A percentile compares a stretch with the other conserved stretches of the same genome.
These are phyloP conservation scores for Angophora floribunda DNA, from an alignment of 345 rosid species.

Conservation along the genomic window DNA sequence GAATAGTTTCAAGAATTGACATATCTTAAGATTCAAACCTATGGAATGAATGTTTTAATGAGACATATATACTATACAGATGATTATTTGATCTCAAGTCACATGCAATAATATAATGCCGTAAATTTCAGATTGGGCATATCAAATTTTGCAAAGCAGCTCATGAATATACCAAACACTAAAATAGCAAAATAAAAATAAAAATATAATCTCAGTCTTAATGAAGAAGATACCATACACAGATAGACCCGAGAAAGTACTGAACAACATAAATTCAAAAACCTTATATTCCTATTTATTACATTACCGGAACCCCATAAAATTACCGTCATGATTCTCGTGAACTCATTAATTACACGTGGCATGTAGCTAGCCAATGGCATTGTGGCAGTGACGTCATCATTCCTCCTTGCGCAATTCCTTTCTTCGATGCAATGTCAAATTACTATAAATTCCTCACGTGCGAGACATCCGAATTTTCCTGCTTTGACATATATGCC, in stretches of 20 bases:
- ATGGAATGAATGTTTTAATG: background rate
- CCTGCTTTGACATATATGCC: background rate
- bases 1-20: background rate
- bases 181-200: background rate
- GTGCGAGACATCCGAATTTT: background rate
- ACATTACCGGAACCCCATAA: background rate
- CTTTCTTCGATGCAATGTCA: background rate
- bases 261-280: background rate
- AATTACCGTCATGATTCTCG: background rate
- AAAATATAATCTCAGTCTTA: background rate
- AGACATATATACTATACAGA: background rate
- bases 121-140: background rate
- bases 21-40: background rate
- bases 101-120: background rate
- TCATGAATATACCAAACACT: background rate
- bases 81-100: fast-evolving
- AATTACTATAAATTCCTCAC: background rate
- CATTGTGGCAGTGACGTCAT: background rate
- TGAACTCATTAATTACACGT: background rate
- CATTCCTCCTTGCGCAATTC: background rate
- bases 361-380: background rate
- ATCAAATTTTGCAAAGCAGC: background rate
- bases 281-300: background rate
- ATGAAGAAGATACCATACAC: background rate
- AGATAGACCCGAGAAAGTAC: background rate